Evolutionary conservation across 2,329 filamentous ascomycete species (phyloP).

Genomic region (Beauveria sp.): DNA sequence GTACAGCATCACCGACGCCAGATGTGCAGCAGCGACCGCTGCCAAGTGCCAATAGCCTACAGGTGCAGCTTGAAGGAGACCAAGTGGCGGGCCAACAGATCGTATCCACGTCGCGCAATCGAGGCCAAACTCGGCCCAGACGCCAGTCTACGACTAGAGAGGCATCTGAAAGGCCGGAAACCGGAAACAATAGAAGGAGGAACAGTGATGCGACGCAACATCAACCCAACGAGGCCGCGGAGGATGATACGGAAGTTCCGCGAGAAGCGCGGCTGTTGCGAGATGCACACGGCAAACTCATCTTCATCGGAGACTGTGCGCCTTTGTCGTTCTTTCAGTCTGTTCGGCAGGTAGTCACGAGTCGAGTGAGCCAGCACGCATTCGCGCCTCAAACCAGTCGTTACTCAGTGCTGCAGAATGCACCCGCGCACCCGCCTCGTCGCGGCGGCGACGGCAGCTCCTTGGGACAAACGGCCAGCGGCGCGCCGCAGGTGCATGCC

Average conservation of each 20-base stretch:
- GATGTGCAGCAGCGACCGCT: neutral
- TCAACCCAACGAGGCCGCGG: conserved; percentile 20
- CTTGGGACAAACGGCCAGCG: neutral
- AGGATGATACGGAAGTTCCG: conserved; percentile 49
- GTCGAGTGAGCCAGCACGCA: conserved; percentile 38
- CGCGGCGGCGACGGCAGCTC: neutral
- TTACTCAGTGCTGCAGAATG: conserved; percentile 43
- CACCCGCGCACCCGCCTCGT: conserved; percentile 18
- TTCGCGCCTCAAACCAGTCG: conserved; percentile 45
- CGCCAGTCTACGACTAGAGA: conserved; percentile 14
- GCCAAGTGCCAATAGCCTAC: neutral
- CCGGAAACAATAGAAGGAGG: neutral
- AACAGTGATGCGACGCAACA: neutral
- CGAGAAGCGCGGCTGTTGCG: conserved; percentile 44
- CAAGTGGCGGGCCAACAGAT: neutral
- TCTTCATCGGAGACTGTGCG: conserved; percentile 50
- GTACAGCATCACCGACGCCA: neutral
- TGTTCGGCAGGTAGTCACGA: conserved; percentile 43
- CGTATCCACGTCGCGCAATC: neutral
- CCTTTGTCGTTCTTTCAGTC: conserved; percentile 50
- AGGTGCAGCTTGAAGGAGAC: neutral
- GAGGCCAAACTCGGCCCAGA: neutral
- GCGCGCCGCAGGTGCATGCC: conserved; percentile 21
- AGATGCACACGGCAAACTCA: conserved; percentile 45
- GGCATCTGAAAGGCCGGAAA: neutral